These are phyloP conservation scores for Stachybotrys elegans DNA, from an alignment of 2,329 filamentous ascomycete species.

Conservation along the genomic window DNA sequence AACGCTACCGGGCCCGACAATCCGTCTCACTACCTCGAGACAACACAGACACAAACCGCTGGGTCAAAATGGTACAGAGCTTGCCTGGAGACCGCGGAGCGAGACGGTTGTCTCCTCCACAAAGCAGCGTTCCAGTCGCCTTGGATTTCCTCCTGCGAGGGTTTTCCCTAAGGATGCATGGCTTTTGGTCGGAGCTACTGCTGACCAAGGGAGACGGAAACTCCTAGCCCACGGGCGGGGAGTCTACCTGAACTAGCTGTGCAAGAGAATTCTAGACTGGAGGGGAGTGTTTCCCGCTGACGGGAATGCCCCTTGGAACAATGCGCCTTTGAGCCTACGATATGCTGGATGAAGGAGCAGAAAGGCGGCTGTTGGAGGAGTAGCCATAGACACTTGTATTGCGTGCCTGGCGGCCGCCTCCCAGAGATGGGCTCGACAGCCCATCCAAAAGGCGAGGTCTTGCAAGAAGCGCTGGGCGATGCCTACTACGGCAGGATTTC, in stretches of 20 bases:
- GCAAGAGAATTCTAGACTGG: neutral
- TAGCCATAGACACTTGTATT: neutral
- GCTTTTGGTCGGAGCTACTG: neutral
- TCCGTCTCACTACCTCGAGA: no score
- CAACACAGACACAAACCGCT: no score
- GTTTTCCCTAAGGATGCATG: neutral
- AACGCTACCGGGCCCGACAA: no score
- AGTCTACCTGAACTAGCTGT: neutral
- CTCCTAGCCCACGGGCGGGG: neutral
- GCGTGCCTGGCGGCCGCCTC: neutral
- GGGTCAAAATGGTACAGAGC: no score
- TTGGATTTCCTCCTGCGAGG: neutral
- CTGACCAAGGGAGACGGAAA: neutral
- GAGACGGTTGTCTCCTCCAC: neutral
- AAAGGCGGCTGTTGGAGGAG: neutral
- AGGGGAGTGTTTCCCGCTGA: neutral
- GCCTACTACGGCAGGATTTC: neutral
- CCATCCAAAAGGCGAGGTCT: neutral
- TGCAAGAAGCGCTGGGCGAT: neutral
- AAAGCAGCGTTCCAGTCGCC: neutral
- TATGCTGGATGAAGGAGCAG: neutral
- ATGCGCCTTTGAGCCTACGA: neutral
- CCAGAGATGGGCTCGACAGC: no score
- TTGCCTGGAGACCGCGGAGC: neutral
- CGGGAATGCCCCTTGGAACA: neutral